phyloP scores from a whole-genome alignment of 805 yeast species.

The Candida manassasensis region DNA sequence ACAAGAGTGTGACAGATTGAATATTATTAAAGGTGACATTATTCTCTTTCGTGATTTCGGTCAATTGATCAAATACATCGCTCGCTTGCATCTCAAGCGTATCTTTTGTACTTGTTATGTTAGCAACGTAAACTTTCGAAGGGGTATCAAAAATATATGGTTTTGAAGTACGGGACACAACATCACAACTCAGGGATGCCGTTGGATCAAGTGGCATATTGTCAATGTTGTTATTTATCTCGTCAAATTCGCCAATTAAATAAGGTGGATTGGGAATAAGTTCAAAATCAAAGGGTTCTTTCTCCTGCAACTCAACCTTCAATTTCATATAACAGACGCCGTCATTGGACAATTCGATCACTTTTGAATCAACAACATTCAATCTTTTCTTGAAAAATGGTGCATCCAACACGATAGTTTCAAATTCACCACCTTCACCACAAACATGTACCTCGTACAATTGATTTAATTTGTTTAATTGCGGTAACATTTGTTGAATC shows the following conservation, averaged over 20 bases:
- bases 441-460: constrained; percentile 85
- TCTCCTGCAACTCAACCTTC: constrained; percentile 44
- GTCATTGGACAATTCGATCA: constrained; percentile 49
- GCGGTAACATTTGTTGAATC: constrained; percentile 57
- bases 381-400: constrained; percentile 67
- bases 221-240: constrained; percentile 13
- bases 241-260: constrained; percentile 37
- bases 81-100: constrained; percentile 36
- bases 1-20: constrained; percentile 55
- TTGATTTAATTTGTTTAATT: constrained; percentile 50
- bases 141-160: constrained; percentile 9
- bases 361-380: constrained; percentile 33
- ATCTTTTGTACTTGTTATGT: constrained; percentile 19
- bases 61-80: constrained; percentile 46
- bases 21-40: constrained; percentile 41
- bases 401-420: constrained; percentile 85
- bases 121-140: constrained; percentile 24
- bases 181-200: neutral
- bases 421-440: constrained; percentile 99
- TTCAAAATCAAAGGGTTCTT: constrained; percentile 18
- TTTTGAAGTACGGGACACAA: neutral
- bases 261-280: constrained; percentile 30
- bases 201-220: neutral
- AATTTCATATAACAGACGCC: constrained; percentile 68
- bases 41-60: constrained; percentile 23